phyloP scores from a whole-genome alignment of 257 asterid species.

The Ballota nigra region DNA sequence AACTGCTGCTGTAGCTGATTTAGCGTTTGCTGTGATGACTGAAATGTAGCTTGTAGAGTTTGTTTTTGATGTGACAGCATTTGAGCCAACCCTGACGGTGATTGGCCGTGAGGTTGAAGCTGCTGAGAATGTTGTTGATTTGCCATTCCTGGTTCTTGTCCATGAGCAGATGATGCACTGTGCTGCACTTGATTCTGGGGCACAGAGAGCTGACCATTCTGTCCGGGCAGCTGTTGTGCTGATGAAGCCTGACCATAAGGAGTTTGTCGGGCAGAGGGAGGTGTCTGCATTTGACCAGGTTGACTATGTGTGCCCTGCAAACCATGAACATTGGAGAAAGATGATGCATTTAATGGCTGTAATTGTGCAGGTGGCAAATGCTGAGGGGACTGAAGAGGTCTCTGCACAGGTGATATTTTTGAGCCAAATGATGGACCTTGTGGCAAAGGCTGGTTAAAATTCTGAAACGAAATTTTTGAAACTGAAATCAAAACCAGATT shows the following conservation, averaged over 20 bases:
- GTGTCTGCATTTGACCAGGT: conserved; percentile 50
- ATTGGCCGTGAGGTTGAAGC: conserved; percentile 44
- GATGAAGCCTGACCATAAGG: conserved; percentile 47
- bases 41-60: conserved; percentile 87
- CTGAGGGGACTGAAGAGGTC: conserved; percentile 56
- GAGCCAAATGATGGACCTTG: conserved; percentile 39
- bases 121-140: conserved; percentile 60
- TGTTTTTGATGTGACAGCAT: conserved; percentile 90
- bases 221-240: conserved; percentile 44
- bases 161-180: conserved; percentile 38
- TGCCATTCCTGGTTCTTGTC: conserved; percentile 43
- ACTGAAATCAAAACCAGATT: conserved; percentile 4
- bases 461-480: conserved; percentile 24
- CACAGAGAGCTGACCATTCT: conserved; percentile 44
- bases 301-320: conserved; percentile 51
- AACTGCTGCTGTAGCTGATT: conserved; percentile 92
- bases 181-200: conserved; percentile 58
- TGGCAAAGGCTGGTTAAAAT: conserved; percentile 36
- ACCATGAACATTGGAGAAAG: conserved; percentile 45
- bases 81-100: conserved; percentile 89
- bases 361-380: conserved; percentile 47
- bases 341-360: conserved; percentile 39
- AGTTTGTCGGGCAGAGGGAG: conserved; percentile 41
- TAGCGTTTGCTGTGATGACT: conserved; percentile 80
- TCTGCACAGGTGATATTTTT: conserved; percentile 53